These are phyloP conservation scores for Strobilomyces dryophilus DNA, from an alignment of 768 basidiomycete species.

Conservation along the genomic window DNA sequence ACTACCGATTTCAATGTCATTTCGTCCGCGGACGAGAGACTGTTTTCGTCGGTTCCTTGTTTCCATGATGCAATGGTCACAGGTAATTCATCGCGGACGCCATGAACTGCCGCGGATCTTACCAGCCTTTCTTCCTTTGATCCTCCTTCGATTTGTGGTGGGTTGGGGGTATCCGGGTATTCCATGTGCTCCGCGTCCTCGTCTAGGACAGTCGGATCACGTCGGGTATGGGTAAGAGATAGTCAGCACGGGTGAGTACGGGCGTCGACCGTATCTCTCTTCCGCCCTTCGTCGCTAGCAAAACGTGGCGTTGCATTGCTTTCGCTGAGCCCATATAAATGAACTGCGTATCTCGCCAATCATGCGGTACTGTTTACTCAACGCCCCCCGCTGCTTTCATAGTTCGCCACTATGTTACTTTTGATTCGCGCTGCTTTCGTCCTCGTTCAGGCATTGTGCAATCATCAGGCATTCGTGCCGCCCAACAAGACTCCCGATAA, in stretches of 20 bases:
- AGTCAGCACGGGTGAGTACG: slow-evolving; percentile 1
- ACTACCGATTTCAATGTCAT: background rate
- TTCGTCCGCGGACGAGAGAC: slow-evolving; percentile 17
- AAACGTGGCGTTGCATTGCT: background rate
- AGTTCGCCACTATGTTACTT: slow-evolving; percentile 39
- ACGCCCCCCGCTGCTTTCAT: background rate
- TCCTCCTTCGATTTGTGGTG: background rate
- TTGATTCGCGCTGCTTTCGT: slow-evolving; percentile 42
- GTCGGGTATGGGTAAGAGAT: slow-evolving; percentile 1
- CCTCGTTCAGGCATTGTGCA: slow-evolving; percentile 44
- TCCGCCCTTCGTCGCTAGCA: background rate
- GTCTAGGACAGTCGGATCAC: background rate
- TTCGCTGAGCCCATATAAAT: slow-evolving; percentile 17
- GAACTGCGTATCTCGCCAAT: background rate
- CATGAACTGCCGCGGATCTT: slow-evolving; percentile 1
- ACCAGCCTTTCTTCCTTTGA: background rate
- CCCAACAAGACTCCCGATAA: slow-evolving; percentile 52
- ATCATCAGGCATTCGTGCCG: slow-evolving; percentile 51
- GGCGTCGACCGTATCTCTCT: slow-evolving; percentile 1
- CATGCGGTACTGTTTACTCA: background rate
- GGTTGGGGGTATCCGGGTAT: background rate
- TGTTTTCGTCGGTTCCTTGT: background rate
- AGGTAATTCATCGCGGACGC: background rate
- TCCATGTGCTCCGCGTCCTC: background rate
- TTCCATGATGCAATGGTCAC: slow-evolving; percentile 1